Evolutionary conservation across 208 protist species (phyloP), one percentile per base, ranked within the genome.

Genomic region (Trypanosoma lewisi): DNA sequence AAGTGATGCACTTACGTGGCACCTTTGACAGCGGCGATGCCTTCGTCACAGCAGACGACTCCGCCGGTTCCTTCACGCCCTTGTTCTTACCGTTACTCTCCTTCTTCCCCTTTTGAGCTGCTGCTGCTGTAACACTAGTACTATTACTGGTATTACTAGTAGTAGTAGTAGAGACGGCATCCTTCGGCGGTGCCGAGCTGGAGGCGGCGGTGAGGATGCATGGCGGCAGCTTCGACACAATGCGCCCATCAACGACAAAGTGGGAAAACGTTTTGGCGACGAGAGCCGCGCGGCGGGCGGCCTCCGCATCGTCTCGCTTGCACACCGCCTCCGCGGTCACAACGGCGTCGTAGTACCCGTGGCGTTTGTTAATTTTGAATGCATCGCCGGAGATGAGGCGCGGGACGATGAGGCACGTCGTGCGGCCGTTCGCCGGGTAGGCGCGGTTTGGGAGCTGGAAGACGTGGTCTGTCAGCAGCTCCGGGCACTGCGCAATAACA

Each of bases 321-420:
- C 85, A 91, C 33, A 95, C 89, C 4, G 85, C 80, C 65, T 95
- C 85, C 0, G 83, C 85, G 45, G 89, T 91, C 41, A 95, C 74
- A 19, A 95, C 89, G 7, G 89, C 89, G 61, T 95, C 89, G 57
- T 87, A 91, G 63, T 87, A 93, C 17, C 82, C 76, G 57, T 93
- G 83, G 2, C 89, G 80, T 65, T 92, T 90, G 71, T 95, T 95
- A 54, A 95, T 85, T 56, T 91, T 90, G 45, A 75, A 72, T 48
- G 83, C 89, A 59, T 88, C 85, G 19, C 51, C 44, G 2, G 83
- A 76, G 44, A 95, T 92, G 30, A 82, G 61, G 31, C 85, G 82
- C 0, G 89, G 89, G 21, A 95, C 85, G 48, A 95, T 91, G 19
- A 95, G 77, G 41, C 83, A 91, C 0, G 82, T 87, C 6, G 77